Evolutionary conservation across 768 basidiomycete genomes (phyloP).

Genomic region (Leccinellum rugosiceps): DNA sequence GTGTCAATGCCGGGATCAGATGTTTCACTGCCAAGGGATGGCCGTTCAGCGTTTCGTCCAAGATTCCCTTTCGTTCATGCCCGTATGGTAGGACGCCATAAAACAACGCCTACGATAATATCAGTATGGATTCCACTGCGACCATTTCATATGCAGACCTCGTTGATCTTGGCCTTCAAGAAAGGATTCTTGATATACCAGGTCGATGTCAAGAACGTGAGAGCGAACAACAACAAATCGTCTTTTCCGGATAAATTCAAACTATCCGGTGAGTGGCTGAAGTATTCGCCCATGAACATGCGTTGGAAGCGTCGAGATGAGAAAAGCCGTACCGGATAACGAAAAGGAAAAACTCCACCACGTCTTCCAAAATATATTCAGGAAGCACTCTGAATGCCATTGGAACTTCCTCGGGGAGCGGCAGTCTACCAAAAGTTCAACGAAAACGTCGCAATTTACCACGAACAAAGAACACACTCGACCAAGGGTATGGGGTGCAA

Average conservation of each 20-base stretch:
- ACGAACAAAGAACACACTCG: constrained; percentile 46
- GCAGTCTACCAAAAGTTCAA: constrained; percentile 53
- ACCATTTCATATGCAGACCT: constrained; percentile 47
- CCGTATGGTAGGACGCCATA: constrained; percentile 68
- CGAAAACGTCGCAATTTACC: background rate
- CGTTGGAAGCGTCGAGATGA: background rate
- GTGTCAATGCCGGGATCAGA: constrained; percentile 86
- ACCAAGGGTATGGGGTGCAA: constrained; percentile 67
- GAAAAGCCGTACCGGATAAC: constrained; percentile 61
- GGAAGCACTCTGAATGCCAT: constrained; percentile 84
- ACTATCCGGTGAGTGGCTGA: constrained; percentile 69
- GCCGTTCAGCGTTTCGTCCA: constrained; percentile 80
- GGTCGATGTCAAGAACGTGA: constrained; percentile 91
- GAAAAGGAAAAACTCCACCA: constrained; percentile 86
- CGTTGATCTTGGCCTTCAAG: constrained; percentile 93
- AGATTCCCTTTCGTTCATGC: constrained; percentile 62
- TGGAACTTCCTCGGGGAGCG: constrained; percentile 82
- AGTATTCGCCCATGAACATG: constrained; percentile 2
- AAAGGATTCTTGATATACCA: constrained; percentile 99
- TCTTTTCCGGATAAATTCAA: constrained; percentile 82
- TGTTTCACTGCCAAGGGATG: constrained; percentile 84
- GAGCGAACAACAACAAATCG: constrained; percentile 79
- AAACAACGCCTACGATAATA: constrained; percentile 57
- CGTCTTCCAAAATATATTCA: constrained; percentile 92
- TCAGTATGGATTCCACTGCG: constrained; percentile 1